phyloP scores from a whole-genome alignment of 306 rosid species.

The Cyclanthera cordifolia region DNA sequence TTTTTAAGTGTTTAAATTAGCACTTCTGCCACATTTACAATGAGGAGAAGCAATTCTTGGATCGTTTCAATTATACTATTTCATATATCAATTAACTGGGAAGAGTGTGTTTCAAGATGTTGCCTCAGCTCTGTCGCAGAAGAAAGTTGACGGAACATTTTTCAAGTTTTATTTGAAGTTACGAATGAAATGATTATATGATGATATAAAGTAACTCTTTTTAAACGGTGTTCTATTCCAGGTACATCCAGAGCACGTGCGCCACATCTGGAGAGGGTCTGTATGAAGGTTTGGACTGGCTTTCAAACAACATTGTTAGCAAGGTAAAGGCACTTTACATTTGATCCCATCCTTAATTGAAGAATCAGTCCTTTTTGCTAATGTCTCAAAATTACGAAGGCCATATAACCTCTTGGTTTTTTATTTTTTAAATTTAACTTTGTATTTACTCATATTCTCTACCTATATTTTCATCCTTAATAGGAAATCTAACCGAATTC shows the following conservation, averaged over 20 bases:
- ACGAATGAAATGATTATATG: not conserved
- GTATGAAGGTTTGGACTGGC: conserved; percentile 92
- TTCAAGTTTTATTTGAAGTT: not conserved
- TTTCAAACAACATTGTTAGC: conserved; percentile 88
- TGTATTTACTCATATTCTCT: too few relatives aligned
- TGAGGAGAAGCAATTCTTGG: not conserved
- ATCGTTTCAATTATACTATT: not conserved
- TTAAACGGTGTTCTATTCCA: conserved; percentile 29
- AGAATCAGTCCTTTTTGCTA: not conserved
- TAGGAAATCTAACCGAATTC: too few relatives aligned
- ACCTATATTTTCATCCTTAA: too few relatives aligned
- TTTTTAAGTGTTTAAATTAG: too few relatives aligned
- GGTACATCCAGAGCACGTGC: conserved; percentile 99
- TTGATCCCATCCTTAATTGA: not conserved
- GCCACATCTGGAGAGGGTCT: conserved; percentile 99
- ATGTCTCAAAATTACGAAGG: too few relatives aligned
- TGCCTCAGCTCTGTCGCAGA: not conserved
- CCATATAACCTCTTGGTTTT: too few relatives aligned
- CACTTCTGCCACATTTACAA: not conserved
- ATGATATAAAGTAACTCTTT: conserved; percentile 2
- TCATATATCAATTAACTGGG: not conserved
- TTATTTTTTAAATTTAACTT: too few relatives aligned
- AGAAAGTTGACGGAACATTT: not conserved
- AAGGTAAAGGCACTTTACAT: conserved; percentile 36
- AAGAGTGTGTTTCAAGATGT: too few relatives aligned